A percentile compares a stretch with the other conserved stretches of the same genome.
Evolutionary conservation across 2,329 filamentous ascomycete genomes (phyloP).

Genomic region (Plectosphaerella plurivora): DNA sequence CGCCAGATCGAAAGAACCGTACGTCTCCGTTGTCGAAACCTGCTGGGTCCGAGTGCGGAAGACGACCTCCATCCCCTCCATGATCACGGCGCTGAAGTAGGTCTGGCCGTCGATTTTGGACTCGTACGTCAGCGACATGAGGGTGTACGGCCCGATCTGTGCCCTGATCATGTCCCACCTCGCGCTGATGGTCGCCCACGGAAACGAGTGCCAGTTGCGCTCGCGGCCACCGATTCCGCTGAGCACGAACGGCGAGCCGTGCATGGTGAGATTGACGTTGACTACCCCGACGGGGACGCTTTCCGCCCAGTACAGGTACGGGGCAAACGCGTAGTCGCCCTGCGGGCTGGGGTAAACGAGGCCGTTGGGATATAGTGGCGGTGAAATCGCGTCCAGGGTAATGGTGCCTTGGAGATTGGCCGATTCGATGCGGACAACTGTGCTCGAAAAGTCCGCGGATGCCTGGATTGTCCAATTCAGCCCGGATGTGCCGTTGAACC

Average conservation of each 20-base stretch:
- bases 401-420: conserved; percentile 12
- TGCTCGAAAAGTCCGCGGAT: conserved; percentile 9
- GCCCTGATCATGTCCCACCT: conserved; percentile 12
- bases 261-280: conserved; percentile 11
- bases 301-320: conserved; percentile 11
- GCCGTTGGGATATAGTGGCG: conserved; percentile 12
- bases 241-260: conserved; percentile 11
- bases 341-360: conserved; percentile 10
- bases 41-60: conserved; percentile 9
- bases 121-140: conserved; percentile 9
- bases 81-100: conserved; percentile 11
- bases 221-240: conserved; percentile 11
- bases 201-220: conserved; percentile 12
- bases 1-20: conserved; percentile 8
- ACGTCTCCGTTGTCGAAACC: conserved; percentile 6
- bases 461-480: neutral
- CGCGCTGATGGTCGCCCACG: conserved; percentile 10
- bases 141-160: conserved; percentile 8
- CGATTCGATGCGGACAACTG: conserved; percentile 12
- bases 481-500: too few species aligned
- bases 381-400: conserved; percentile 8
- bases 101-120: conserved; percentile 10
- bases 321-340: conserved; percentile 8
- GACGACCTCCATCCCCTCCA: conserved; percentile 9
- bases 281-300: conserved; percentile 10